Evolutionary conservation across 345 rosid genomes (phyloP).

Genomic region (Hibiscus mutabilis): DNA sequence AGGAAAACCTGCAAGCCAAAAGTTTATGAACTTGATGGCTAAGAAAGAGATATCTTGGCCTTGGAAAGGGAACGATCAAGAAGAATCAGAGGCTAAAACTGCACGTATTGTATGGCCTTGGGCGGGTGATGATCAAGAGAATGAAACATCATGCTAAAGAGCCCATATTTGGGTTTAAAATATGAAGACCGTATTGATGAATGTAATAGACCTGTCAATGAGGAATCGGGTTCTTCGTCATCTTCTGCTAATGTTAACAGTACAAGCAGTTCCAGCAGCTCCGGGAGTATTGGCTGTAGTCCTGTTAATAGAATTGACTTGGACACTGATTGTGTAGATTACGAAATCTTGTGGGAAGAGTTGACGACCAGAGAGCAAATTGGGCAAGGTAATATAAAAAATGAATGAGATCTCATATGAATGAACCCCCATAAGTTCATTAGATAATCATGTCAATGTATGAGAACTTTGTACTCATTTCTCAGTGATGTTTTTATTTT

Average conservation of each 20-base stretch:
- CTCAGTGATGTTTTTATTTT: background rate
- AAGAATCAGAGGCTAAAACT: conserved; percentile 48
- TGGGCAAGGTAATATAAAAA: conserved; percentile 63
- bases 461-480: background rate
- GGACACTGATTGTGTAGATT: conserved; percentile 73
- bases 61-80: conserved; percentile 83
- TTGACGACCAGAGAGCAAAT: conserved; percentile 72
- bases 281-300: conserved; percentile 76
- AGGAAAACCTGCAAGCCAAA: conserved; percentile 60
- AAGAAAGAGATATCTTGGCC: conserved; percentile 86
- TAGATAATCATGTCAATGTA: background rate
- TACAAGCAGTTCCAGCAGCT: conserved; percentile 86
- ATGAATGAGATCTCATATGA: background rate
- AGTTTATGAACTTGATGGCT: conserved; percentile 57
- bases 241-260: conserved; percentile 66
- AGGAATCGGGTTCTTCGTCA: conserved; percentile 68
- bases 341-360: conserved; percentile 91
- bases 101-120: conserved; percentile 46
- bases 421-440: background rate
- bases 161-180: conserved; percentile 34
- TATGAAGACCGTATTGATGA: conserved; percentile 44
- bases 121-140: conserved; percentile 54
- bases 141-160: conserved; percentile 33
- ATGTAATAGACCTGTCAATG: conserved; percentile 40
- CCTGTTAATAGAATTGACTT: conserved; percentile 65